Percentiles rank a stretch among this genome's conserved stretches.
Evolutionary conservation across 768 basidiomycete genomes (phyloP).

Genomic region (Dentipellis sp.): DNA sequence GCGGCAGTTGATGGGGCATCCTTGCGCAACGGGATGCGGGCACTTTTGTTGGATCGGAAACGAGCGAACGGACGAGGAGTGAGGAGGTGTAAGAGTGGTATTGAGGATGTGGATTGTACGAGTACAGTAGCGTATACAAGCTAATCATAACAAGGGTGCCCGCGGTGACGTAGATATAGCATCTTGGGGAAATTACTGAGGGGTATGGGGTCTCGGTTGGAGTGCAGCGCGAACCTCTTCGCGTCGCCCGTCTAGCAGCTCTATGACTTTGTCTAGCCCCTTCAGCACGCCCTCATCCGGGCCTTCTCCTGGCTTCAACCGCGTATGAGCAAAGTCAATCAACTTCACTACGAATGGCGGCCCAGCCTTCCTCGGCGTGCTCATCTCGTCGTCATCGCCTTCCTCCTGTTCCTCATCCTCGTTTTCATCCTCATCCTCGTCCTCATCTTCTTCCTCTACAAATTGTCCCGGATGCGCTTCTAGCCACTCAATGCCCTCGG

Average conservation of each 20-base stretch:
- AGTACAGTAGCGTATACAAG: not conserved
- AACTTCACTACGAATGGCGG: constrained; percentile 44
- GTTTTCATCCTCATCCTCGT: constrained; percentile 10
- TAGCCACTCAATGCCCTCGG: constrained; percentile 6
- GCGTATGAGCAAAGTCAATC: constrained; percentile 94
- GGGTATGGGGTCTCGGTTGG: not conserved
- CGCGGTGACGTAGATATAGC: not conserved
- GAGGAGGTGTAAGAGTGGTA: not conserved
- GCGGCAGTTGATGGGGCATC: constrained; percentile 38
- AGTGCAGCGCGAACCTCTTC: constrained; percentile 8
- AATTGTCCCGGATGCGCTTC: not conserved
- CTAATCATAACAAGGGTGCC: not conserved
- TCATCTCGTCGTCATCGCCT: not conserved
- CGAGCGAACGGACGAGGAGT: constrained; percentile 8
- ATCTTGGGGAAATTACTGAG: not conserved
- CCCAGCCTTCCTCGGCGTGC: constrained; percentile 4
- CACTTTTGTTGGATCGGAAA: constrained; percentile 67
- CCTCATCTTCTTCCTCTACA: constrained; percentile 5
- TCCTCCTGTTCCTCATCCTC: not conserved
- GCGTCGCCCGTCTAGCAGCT: constrained; percentile 50
- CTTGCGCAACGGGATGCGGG: constrained; percentile 75
- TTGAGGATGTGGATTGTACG: not conserved
- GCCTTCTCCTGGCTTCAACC: constrained; percentile 56
- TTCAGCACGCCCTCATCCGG: constrained; percentile 70
- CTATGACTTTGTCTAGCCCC: constrained; percentile 61